Evolutionary conservation across 805 yeast species (phyloP).

Genomic region (Ogataea minuta): DNA sequence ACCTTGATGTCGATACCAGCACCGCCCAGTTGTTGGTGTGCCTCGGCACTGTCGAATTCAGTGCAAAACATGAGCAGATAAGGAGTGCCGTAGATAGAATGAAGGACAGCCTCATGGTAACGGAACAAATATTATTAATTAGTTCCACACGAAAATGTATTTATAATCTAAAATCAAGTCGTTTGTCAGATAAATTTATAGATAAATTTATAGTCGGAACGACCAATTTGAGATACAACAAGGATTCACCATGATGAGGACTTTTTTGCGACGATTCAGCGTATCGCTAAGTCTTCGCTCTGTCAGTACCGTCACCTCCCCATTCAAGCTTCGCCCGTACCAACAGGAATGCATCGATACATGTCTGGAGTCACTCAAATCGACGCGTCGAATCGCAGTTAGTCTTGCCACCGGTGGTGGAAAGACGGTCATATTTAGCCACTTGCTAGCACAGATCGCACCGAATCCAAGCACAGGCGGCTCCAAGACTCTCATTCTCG

Average conservation of each 20-base stretch:
- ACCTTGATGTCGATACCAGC: conserved; percentile 89
- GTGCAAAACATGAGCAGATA: conserved; percentile 1
- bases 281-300: background rate
- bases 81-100: conserved; percentile 1
- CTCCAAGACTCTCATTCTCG: conserved; percentile 56
- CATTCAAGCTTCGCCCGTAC: conserved; percentile 38
- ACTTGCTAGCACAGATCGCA: conserved; percentile 44
- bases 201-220: too few relatives aligned
- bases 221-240: background rate
- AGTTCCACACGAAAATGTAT: background rate
- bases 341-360: conserved; percentile 67
- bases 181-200: background rate
- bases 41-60: conserved; percentile 34
- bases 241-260: background rate
- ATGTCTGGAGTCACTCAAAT: conserved; percentile 47
- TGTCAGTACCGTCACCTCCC: background rate
- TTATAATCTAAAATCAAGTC: too few relatives aligned
- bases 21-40: conserved; percentile 81
- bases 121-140: background rate
- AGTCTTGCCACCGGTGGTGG: conserved; percentile 95
- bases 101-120: background rate
- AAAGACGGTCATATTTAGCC: conserved; percentile 76
- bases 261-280: conserved; percentile 8
- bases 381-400: conserved; percentile 62
- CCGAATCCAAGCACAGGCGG: conserved; percentile 30